phyloP scores from a whole-genome alignment of 202 grass and related monocot genomes.

The Zoysia matrella region DNA sequence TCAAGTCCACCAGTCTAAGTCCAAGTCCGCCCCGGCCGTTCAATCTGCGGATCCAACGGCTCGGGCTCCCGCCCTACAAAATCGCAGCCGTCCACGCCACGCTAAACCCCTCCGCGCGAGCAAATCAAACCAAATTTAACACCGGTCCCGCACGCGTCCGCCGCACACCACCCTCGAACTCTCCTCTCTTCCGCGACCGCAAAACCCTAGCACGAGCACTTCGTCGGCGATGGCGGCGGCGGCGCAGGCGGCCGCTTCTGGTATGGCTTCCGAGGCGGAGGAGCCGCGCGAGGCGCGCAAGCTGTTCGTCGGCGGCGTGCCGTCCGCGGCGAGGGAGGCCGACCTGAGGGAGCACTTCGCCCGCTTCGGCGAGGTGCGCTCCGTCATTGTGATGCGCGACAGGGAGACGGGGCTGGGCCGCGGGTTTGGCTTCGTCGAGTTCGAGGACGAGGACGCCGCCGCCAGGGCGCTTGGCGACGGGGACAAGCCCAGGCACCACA shows the following conservation, averaged over 20 bases:
- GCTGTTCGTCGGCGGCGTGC: conserved; percentile 89
- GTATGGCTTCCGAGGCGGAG: background rate
- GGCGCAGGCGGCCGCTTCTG: too few relatives aligned
- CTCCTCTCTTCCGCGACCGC: background rate
- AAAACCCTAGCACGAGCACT: conserved; percentile 48
- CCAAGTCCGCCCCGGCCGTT: background rate
- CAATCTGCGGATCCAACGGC: conserved; percentile 20
- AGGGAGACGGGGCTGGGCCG: conserved; percentile 61
- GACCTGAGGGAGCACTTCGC: conserved; percentile 59
- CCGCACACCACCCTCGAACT: background rate
- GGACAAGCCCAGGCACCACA: conserved; percentile 55
- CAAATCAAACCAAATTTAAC: conserved; percentile 36
- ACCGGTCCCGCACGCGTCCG: conserved; percentile 36
- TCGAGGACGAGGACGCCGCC: conserved; percentile 55
- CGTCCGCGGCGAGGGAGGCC: conserved; percentile 58
- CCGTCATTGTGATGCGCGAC: conserved; percentile 70
- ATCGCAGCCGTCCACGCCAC: conserved; percentile 34
- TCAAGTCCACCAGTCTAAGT: background rate
- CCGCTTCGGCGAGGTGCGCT: conserved; percentile 69
- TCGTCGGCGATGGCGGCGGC: conserved; percentile 48
- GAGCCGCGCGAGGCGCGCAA: conserved; percentile 54
- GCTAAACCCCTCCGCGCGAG: conserved; percentile 30
- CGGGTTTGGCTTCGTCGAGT: conserved; percentile 94
- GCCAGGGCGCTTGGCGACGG: conserved; percentile 71
- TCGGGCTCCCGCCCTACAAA: accelerated